Conservation (phyloP, 2,329 filamentous ascomycete genomes). For the Pseudopyrenochaeta lycopersici region DNA sequence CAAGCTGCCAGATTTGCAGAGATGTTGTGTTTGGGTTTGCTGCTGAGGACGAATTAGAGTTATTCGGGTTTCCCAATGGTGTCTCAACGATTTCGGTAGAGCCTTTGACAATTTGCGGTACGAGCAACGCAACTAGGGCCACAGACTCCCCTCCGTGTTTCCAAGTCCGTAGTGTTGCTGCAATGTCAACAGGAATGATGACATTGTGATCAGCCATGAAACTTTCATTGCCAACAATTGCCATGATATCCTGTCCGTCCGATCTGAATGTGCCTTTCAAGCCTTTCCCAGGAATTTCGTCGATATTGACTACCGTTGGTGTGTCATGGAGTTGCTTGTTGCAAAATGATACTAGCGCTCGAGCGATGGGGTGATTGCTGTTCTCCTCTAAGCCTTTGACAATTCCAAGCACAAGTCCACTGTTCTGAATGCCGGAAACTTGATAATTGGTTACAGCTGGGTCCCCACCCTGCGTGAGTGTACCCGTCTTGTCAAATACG, state of each 20-base stretch:
- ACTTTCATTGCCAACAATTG: conserved; percentile 76
- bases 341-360: conserved; percentile 73
- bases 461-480: conserved; percentile 76
- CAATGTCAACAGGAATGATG: conserved; percentile 28
- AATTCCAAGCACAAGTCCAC: conserved; percentile 59
- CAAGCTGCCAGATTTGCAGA: conserved; percentile 55
- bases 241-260: conserved; percentile 37
- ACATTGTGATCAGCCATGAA: conserved; percentile 63
- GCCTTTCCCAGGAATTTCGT: conserved; percentile 77
- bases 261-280: conserved; percentile 66
- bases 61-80: neutral
- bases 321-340: conserved; percentile 19
- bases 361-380: conserved; percentile 79
- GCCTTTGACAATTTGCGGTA: conserved; percentile 1
- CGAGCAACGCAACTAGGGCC: conserved; percentile 47
- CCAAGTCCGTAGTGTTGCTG: conserved; percentile 46
- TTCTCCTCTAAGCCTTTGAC: conserved; percentile 72
- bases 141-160: conserved; percentile 54
- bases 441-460: conserved; percentile 71
- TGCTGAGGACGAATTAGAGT: conserved; percentile 1
- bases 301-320: conserved; percentile 51
- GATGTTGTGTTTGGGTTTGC: conserved; percentile 1
- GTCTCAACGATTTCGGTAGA: neutral
- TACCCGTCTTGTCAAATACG: conserved; percentile 90
- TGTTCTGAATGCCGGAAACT: conserved; percentile 42